Evolutionary conservation across 108 stramenopile species (phyloP), one percentile per base, ranked within the genome.

Genomic region (Cyclotella kingstonii): DNA sequence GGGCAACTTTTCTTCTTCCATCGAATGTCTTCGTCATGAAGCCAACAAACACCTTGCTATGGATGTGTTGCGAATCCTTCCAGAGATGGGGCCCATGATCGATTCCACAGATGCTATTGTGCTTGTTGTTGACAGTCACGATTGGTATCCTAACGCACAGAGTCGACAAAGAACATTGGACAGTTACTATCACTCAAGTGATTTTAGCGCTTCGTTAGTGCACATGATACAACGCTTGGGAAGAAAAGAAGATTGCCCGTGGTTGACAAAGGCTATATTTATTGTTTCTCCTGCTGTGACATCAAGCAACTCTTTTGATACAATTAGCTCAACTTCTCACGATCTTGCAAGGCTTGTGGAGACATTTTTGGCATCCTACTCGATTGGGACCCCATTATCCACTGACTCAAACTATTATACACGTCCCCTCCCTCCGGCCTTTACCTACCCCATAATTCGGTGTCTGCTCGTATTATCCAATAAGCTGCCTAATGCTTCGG

Each of bases 261-360:
- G 92, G 92, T 47, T 93, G 21, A 78, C 87, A 54, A 93, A 93
- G 58, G 78, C 79, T 9, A 44, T 93, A 5, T 64, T 82, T 14
- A n/a, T 93, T 22, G 89, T 93, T 3, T 73, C 87, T 38, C 84
- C 86, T 2, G 27, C 31, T 4, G 19, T 22, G 31, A 22, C 39
- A 25, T 25, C 40, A 17, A 8, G 15, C 11, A 12, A 46, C 3
- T 54, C 45, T 26, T 23, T 23, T 41, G 40, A 41, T 10, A 48
- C 17, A 17, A 34, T 5, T 15, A 63, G 10, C 12, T 23, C 47
- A 26, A 21, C 72, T 7, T 40, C 27, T 23, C 46, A 80, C 36
- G 67, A 65, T 11, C 22, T 48, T 19, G 27, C 21, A 38, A 18
- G 34, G 0, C 11, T 59, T 15, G 71, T 77, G 17, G 66, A 77